These are phyloP conservation scores for Amanita inopinata DNA, from an alignment of 768 basidiomycete species.

Conservation along the genomic window DNA sequence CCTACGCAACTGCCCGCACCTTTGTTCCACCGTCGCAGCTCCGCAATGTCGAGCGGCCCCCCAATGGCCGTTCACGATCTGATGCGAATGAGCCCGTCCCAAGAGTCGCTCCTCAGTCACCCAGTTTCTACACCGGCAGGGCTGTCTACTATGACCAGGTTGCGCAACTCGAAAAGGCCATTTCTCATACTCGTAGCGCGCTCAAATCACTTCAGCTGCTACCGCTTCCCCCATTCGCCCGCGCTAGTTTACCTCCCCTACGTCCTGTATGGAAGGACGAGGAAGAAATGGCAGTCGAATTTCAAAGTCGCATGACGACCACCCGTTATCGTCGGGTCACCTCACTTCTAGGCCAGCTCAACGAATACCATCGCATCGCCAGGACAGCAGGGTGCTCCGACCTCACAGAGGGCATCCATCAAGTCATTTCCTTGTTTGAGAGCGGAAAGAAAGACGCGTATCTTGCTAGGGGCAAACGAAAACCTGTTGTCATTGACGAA, in stretches of 20 bases:
- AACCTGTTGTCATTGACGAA: conserved; percentile 54
- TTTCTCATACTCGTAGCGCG: conserved; percentile 43
- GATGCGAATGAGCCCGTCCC: background rate
- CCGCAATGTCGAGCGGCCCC: conserved; percentile 9
- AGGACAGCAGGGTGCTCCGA: conserved; percentile 46
- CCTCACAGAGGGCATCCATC: conserved; percentile 37
- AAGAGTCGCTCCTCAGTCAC: conserved; percentile 44
- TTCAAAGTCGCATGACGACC: conserved; percentile 54
- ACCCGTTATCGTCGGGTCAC: conserved; percentile 61
- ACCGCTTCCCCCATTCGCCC: conserved; percentile 69
- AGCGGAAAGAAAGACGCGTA: conserved; percentile 46
- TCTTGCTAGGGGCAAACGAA: conserved; percentile 40
- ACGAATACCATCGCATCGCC: conserved; percentile 53
- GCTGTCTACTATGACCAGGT: conserved; percentile 68
- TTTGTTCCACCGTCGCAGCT: conserved; percentile 29
- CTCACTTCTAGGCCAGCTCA: conserved; percentile 53
- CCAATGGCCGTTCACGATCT: background rate
- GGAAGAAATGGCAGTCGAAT: conserved; percentile 43
- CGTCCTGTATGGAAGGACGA: conserved; percentile 63
- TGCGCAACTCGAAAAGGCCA: conserved; percentile 52
- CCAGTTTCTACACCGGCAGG: conserved; percentile 80
- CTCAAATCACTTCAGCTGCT: conserved; percentile 60
- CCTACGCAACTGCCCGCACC: conserved; percentile 17
- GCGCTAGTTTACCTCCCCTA: conserved; percentile 45
- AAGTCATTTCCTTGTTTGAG: conserved; percentile 56